Evolutionary conservation across 2,329 filamentous ascomycete species (phyloP), one percentile per base, ranked within the genome.

Genomic region (Fusarium zealandicum): DNA sequence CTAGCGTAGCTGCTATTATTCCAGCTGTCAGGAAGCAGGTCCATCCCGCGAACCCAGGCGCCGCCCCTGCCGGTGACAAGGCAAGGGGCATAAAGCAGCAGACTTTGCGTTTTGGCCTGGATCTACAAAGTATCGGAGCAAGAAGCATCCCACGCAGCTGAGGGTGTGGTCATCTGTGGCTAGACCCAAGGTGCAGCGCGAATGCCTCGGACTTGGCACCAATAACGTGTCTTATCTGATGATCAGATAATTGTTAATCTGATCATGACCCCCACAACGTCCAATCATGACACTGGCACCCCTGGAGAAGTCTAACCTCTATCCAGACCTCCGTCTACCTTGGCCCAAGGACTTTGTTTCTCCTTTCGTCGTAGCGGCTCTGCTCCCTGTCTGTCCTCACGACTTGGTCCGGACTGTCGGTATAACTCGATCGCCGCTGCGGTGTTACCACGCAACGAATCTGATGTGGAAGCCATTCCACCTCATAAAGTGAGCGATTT

Each of bases 141-240:
- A n/a, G n/a, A n/a, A n/a, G n/a, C n/a, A n/a, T n/a, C n/a, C n/a
- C n/a, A n/a, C n/a, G n/a, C n/a, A n/a, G n/a, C n/a, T n/a, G 39
- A 37, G 43, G 28, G n/a, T 31, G 16, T 25, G 42, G 33, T 31
- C 20, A 11, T 20, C 17, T 33, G 11, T 33, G 31, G 31, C 31
- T 44, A 25, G 36, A 16, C 25, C 22, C 45, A 40, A 32, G 18
- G 36, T 27, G 30, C 33, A 39, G 14, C 17, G 30, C 32, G 7
- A 16, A 16, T 27, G 35, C 36, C 18, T 42, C 39, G 22, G 69
- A 25, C 37, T 25, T 33, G 28, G 52, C 54, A 52, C 33, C 27
- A 18, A 46, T 28, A 51, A 37, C 38, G 38, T 50, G 59, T 53
- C 56, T 64, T 62, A 64, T 64, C 61, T 62, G 61, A 64, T 64